Evolutionary conservation across 345 rosid species (phyloP).

Genomic region (Eutrema heterophyllum): DNA sequence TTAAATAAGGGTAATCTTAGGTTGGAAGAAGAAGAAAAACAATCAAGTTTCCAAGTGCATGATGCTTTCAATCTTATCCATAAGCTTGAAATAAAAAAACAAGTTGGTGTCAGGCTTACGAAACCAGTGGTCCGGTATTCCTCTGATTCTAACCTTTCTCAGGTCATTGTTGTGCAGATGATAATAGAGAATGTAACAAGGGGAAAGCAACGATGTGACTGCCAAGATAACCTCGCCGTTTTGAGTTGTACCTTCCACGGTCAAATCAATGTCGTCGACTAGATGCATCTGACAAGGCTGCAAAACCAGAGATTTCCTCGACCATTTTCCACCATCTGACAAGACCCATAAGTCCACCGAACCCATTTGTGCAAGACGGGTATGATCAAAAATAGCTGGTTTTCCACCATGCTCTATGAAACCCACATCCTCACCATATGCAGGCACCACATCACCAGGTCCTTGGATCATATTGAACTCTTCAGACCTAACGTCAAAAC

Average conservation of each 20-base stretch:
- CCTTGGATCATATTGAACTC: background rate
- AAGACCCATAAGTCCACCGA: background rate
- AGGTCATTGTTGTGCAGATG: background rate
- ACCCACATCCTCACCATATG: background rate
- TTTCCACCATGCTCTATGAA: slow-evolving; percentile 4
- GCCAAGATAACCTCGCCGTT: background rate
- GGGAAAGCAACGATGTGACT: background rate
- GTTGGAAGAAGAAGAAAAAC: background rate
- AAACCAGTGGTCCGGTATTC: background rate
- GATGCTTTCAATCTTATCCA: background rate
- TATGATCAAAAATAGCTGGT: background rate
- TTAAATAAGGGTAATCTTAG: no score
- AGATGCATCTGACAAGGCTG: background rate
- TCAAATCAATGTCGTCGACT: background rate
- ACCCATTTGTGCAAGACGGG: background rate
- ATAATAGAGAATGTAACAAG: background rate
- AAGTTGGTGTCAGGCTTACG: no score
- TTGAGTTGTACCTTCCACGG: background rate
- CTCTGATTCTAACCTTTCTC: background rate
- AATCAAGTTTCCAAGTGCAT: background rate
- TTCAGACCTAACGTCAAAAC: slow-evolving; percentile 9
- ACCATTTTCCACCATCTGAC: background rate
- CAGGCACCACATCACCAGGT: background rate
- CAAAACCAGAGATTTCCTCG: background rate
- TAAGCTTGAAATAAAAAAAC: fast-evolving